Base-by-base conservation (phyloP, 305 asterid species). In the Solanum aculeatissimum region DNA sequence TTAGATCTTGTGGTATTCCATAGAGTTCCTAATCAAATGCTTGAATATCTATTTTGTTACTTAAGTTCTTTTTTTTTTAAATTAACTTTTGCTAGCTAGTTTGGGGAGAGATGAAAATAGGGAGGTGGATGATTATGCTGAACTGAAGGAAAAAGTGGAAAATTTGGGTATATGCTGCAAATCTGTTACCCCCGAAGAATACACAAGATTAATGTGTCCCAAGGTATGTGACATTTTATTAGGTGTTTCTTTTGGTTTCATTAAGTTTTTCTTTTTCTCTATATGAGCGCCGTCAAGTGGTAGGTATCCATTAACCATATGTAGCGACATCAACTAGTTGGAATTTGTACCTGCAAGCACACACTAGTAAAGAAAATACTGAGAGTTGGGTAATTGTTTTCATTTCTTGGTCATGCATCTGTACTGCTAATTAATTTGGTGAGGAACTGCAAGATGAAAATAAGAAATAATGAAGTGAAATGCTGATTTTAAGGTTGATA, bases 151-250 rank as follows among this genome's bases (percentile, higher is more conserved):
- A 69, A 90, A 90, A 89, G 83, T 94, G 58, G 91, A 89, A 71
- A 87, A 85, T 87, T 84, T 86, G 55, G 94, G 91, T 70, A 80
- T 94, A 80, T 83, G 84, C 23, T 63, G 74, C 62, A 91, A 86
- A 87, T 51, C 82, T 51, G 58, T 77, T 77, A 89, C 86, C 78
- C 97, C 93, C 84, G 97, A 95, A 55, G 85, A 86, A 12, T 94
- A 83, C 89, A 88, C 88, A 86, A 92, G 90, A 83, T 69, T 94
- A 25, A 87, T 89, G 85, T 94, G 98, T 83, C 98, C 98, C 43
- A 90, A 92, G 97, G 97, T 93, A 86, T 83, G 10, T 69, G 66
- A 74, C 38, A 47, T 19, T 82, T 40, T 19, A 21, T 45, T 60
- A 27, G 62, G 29, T 75, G 49, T 51, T 74, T 77, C 23, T 83